Base-by-base conservation (phyloP, 352 stramenopile genomes). In the Phytophthora palmivora region DNA sequence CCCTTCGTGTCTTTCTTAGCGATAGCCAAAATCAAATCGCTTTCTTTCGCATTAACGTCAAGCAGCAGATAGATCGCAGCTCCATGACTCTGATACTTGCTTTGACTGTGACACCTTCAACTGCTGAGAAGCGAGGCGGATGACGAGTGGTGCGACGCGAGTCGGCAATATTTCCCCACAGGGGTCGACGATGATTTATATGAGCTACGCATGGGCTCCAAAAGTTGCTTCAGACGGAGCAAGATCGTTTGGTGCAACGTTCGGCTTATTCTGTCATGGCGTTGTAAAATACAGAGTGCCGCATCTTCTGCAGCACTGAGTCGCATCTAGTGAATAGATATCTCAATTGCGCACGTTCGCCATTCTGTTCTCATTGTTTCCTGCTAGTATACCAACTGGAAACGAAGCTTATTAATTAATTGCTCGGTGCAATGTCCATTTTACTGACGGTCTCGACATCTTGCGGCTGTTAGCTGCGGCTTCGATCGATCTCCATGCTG, bases 131-230 rank as follows among this genome's bases (percentile, higher is more conserved):
- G 10, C 47, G 21, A 36, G 21, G 37, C 22, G n/a, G n/a, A 14
- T 41, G 34, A 12, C 19, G 30, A 34, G 30, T 9, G 4, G 22
- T 58, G 56, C 57, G 48, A 66, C 57, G 39, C 22, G 10, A n/a
- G 24, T 28, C 24, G 24, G 16, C 39, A 66, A 66, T 59, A 54
- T 64, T 54, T 60, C 16, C 34, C 19, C 14, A 21, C 14, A 51
- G 21, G 33, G 6, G 24, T n/a, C 48, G 21, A 8, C 37, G 39
- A 41, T 60, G 58, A 67, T 67, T 50, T 67, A 67, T 61, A 67
- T 67, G 58, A 67, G 58, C 49, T 49, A 60, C 58, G 48, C 39
- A 66, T 18, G 58, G 42, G 47, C 22, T 59, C 43, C 24, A 51
- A 62, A 30, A 8, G 34, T 34, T 56, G 36, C 42, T 45, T 53